phyloP scores from a whole-genome alignment of 352 stramenopile genomes.

The Phytophthora rubi region DNA sequence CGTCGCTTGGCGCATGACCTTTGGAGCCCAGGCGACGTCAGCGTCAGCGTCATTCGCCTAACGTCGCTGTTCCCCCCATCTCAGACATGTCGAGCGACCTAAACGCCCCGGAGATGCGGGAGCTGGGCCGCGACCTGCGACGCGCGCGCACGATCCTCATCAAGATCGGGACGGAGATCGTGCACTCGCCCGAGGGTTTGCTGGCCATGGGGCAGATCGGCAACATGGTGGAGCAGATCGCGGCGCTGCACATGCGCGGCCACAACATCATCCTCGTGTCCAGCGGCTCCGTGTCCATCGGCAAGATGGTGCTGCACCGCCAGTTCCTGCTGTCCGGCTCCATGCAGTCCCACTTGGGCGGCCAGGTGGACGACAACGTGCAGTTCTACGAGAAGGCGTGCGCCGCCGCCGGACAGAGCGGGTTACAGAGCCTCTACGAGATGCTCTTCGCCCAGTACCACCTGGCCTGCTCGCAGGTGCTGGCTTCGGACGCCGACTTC shows the following conservation, averaged over 20 bases:
- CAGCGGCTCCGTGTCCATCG: slow-evolving; percentile 81
- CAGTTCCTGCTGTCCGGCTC: slow-evolving; percentile 86
- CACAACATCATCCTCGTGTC: slow-evolving; percentile 86
- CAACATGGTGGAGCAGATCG: slow-evolving; percentile 87
- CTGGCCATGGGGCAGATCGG: slow-evolving; percentile 88
- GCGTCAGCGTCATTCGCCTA: too few species aligned
- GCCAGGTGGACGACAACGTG: slow-evolving; percentile 57
- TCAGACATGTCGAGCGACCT: too few species aligned
- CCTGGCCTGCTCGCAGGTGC: slow-evolving; percentile 79
- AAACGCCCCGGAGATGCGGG: slow-evolving; percentile 12
- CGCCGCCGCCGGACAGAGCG: slow-evolving; percentile 73
- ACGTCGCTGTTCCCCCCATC: too few species aligned
- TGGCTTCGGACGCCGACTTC: slow-evolving; percentile 85
- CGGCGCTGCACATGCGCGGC: slow-evolving; percentile 80
- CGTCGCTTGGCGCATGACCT: too few species aligned
- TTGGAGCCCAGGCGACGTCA: too few species aligned
- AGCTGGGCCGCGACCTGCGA: slow-evolving; percentile 51
- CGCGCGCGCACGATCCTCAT: slow-evolving; percentile 79
- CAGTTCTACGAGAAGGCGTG: slow-evolving; percentile 81
- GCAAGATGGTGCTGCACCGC: slow-evolving; percentile 80
- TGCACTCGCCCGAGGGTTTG: slow-evolving; percentile 78
- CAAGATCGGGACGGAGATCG: slow-evolving; percentile 89
- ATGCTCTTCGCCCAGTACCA: slow-evolving; percentile 89
- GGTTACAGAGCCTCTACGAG: slow-evolving; percentile 86
- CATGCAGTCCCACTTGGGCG: slow-evolving; percentile 83